Base-by-base conservation (phyloP, 148 eudicot species). In the Heliamphora exappendiculata region DNA sequence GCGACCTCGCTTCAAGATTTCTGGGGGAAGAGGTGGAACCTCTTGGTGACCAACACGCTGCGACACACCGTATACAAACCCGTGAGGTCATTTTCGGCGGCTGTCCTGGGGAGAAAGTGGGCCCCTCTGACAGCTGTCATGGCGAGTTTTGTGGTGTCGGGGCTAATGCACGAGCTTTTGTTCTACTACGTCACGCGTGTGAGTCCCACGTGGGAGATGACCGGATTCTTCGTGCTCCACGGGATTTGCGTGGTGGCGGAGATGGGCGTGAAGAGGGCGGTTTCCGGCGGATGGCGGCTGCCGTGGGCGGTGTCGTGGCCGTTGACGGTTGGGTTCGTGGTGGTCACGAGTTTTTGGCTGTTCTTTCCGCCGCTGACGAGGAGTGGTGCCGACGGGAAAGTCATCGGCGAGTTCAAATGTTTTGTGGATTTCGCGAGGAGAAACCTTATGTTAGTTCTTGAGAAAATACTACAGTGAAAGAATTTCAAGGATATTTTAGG, bases 81-180 rank as follows among this genome's bases (percentile, higher is more conserved):
- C 9, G 77, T 77, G 0, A 50, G 83, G 72, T 75, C 68, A 1
- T 68, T 64, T 12, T 55, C 29, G 45, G 71, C 72, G 37, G 75
- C 50, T 2, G 26, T 77, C 0, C 1, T 82, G n/a, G 88, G 89
- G 12, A n/a, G 16, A 1, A 49, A 49, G 31, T 62, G 77, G 85
- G 91, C 86, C 44, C 74, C 69, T 0, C 17, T 78, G 37, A n/a
- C 65, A 26, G 98, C 77, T 22, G 84, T 88, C 11, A 19, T 91
- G 76, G 86, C 87, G 12, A 5, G 91, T 0, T 93, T 91, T 34
- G 1, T 79, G 0, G 96, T 90, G 0, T 91, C 98, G 0, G 98
- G 91, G 0, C 39, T 91, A 28, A 91, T 91, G 94, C 98, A 93
- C 58, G 98, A 93, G 87, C 80, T 93, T 5, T 29, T 89, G 0